These are phyloP conservation scores for Straminergon stramineum DNA, from an alignment of 225 moss, liverwort and hornwort genomes.

Conservation along the genomic window DNA sequence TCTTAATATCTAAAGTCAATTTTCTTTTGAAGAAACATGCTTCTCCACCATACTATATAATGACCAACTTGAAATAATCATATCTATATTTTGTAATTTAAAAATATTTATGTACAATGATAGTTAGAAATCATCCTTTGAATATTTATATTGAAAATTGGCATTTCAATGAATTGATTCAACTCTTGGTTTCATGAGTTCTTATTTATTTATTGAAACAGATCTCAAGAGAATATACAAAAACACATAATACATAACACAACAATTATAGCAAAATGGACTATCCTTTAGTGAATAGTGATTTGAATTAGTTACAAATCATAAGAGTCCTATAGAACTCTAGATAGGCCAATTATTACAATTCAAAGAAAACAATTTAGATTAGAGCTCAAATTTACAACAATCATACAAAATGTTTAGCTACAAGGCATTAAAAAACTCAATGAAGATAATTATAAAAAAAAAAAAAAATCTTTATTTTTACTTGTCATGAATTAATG, in stretches of 20 bases:
- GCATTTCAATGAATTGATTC: background rate
- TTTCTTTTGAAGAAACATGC: background rate
- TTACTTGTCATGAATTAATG: fast-evolving
- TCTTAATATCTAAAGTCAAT: background rate
- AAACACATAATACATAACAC: background rate
- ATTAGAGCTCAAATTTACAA: too few relatives aligned
- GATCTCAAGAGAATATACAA: background rate
- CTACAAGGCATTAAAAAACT: background rate
- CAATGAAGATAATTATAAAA: background rate
- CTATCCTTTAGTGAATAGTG: background rate
- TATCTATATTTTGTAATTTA: background rate
- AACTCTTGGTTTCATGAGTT: background rate
- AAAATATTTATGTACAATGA: background rate
- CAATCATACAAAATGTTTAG: background rate
- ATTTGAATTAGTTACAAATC: background rate
- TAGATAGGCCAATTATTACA: background rate
- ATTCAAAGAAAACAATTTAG: background rate
- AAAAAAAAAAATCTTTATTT: background rate
- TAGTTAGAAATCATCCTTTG: background rate
- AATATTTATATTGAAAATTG: background rate
- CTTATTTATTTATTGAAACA: background rate
- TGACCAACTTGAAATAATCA: background rate
- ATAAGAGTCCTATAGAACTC: fast-evolving
- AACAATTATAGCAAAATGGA: background rate
- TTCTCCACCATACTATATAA: background rate